Evolutionary conservation across 2,329 filamentous ascomycete species (phyloP).

Genomic region (Colletotrichum sp.): DNA sequence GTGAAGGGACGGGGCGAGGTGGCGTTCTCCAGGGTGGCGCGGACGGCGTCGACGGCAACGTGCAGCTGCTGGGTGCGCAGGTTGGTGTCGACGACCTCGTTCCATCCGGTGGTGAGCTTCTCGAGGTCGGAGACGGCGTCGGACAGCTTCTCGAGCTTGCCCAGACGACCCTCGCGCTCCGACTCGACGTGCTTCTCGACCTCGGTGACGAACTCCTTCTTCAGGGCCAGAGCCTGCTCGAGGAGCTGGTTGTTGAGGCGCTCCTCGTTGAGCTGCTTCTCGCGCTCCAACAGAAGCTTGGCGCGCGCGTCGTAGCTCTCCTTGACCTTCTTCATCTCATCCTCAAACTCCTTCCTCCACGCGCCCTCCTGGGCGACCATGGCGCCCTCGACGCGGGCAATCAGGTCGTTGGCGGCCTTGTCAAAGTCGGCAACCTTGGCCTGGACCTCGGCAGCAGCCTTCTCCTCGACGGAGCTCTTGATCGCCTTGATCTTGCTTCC

Average conservation of each 20-base stretch:
- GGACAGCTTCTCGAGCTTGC: constrained; percentile 83
- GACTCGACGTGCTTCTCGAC: constrained; percentile 84
- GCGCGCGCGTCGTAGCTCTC: constrained; percentile 81
- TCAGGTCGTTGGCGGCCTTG: constrained; percentile 83
- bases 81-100: constrained; percentile 86
- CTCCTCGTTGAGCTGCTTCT: constrained; percentile 81
- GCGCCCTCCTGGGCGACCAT: constrained; percentile 81
- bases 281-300: constrained; percentile 77
- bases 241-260: constrained; percentile 84
- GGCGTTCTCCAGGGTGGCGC: constrained; percentile 78
- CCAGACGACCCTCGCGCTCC: constrained; percentile 85
- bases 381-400: constrained; percentile 83
- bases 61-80: constrained; percentile 95
- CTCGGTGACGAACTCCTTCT: constrained; percentile 81
- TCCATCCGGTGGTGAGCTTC: constrained; percentile 87
- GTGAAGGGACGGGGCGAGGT: constrained; percentile 84
- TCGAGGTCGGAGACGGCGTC: constrained; percentile 83
- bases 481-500: constrained; percentile 78
- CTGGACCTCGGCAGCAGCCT: constrained; percentile 77
- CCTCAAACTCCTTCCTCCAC: constrained; percentile 87
- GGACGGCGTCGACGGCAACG: constrained; percentile 92
- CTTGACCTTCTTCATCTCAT: constrained; percentile 81
- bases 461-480: constrained; percentile 71
- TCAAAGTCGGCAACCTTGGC: constrained; percentile 82
- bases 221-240: constrained; percentile 88